Evolutionary conservation across 352 stramenopile species (phyloP).

Genomic region (Phytophthora crassamura): DNA sequence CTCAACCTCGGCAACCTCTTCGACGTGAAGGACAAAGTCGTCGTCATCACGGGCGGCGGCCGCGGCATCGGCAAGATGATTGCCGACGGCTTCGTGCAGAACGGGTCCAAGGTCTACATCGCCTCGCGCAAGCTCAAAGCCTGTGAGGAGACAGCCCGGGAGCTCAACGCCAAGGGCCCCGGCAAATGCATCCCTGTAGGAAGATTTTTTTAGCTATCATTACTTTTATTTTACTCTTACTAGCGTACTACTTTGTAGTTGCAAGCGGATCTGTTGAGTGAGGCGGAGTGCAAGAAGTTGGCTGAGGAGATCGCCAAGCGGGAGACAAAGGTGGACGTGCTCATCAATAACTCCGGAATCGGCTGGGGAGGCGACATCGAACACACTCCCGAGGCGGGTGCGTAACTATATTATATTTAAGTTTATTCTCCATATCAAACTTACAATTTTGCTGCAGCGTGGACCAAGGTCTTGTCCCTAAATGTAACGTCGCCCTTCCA

Average conservation of each 20-base stretch:
- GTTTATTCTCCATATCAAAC: too few relatives aligned
- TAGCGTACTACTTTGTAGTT: too few relatives aligned
- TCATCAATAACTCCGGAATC: constrained; percentile 94
- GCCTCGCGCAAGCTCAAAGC: constrained; percentile 86
- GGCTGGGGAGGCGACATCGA: constrained; percentile 21
- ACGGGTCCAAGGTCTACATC: constrained; percentile 94
- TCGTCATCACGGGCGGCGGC: constrained; percentile 93
- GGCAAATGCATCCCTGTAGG: constrained; percentile 70
- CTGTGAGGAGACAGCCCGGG: constrained; percentile 76
- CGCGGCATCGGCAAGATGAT: constrained; percentile 95
- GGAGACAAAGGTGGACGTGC: constrained; percentile 86
- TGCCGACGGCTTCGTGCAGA: constrained; percentile 90
- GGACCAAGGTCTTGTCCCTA: constrained; percentile 91
- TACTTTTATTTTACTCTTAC: too few relatives aligned
- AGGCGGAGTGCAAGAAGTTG: constrained; percentile 41
- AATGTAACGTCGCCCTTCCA: constrained; percentile 97
- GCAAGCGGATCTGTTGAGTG: constrained; percentile 37
- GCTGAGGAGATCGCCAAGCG: constrained; percentile 77
- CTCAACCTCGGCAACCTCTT: constrained; percentile 26
- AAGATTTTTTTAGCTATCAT: too few relatives aligned
- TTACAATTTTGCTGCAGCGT: constrained; percentile 62
- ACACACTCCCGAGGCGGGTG: constrained; percentile 52
- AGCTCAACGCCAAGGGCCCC: constrained; percentile 59
- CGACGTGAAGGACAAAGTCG: constrained; percentile 66
- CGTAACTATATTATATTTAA: neutral